Evolutionary conservation across 164 flowering plant genomes (phyloP), one percentile per base, ranked within the genome.

Genomic region (Umbilicus rupestris): DNA sequence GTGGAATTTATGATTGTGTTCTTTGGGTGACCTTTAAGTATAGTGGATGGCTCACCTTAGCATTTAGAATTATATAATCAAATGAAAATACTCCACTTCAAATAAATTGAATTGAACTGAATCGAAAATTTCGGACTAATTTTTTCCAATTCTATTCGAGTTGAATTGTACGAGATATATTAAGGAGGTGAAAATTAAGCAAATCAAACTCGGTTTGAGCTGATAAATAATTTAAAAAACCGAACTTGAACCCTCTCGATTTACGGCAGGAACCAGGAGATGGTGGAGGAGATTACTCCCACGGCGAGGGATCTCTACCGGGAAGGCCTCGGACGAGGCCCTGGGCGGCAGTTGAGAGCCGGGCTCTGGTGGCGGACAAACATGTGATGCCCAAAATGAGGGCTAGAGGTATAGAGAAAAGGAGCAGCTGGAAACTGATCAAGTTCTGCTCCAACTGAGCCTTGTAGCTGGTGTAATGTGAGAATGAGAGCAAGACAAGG

Each of bases 401-500:
- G 1, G 80, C 33, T 26, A 89, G 19, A 1, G 88, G 88, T 45
- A 77, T 22, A 69, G 82, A 49, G 66, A 82, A 69, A 22, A 83
- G 71, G 26, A 86, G 39, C 1, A 86, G 28, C 68, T 85, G 81
- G 62, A 83, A 73, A 59, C 64, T 72, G 66, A 65, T 22, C 12
- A 68, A 37, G 1, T 78, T 42, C n/a, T 63, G 50, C 2, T 76
- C 69, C 68, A 79, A 29, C 65, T 79, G 79, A 22, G 76, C 73
- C 67, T 73, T 83, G 73, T 79, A 75, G 52, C 49, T 69, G 14
- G 71, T 64, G 71, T 73, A 77, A 20, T 68, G 77, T 12, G 96
- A 84, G 45, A 85, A 59, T 12, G 80, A 83, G 3, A 89, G 47
- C 69, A 87, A 78, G 75, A 78, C 45, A 33, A 82, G 35, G 52